Percentiles rank a stretch among this genome's conserved stretches.
These are phyloP conservation scores for Neolentinus lepideus DNA, from an alignment of 1,284 basidiomycete genomes.

Conservation along the genomic window DNA sequence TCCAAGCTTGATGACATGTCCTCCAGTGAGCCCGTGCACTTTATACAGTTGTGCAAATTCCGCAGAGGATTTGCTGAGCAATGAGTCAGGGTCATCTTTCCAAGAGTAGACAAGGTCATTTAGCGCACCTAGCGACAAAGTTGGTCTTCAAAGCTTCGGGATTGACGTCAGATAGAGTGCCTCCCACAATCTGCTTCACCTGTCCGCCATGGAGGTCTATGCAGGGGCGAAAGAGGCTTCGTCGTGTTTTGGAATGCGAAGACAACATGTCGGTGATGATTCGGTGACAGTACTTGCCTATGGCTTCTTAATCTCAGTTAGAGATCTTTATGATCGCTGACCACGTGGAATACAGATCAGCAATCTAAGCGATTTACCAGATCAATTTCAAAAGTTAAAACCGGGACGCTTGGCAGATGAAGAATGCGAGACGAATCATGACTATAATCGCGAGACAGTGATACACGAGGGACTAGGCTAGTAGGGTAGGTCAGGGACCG, in stretches of 20 bases:
- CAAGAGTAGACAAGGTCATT: background rate
- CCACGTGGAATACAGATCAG: background rate
- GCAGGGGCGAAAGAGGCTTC: constrained; percentile 78
- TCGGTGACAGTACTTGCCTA: too few species aligned
- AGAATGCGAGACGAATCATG: too few species aligned
- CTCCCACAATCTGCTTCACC: constrained; percentile 98
- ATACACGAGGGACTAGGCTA: too few species aligned
- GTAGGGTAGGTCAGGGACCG: too few species aligned
- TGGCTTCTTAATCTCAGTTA: background rate
- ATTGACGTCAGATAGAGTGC: constrained; percentile 71
- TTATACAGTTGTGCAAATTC: constrained; percentile 83
- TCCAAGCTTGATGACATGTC: constrained; percentile 97
- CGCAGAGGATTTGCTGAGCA: constrained; percentile 65
- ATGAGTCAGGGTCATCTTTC: constrained; percentile 3
- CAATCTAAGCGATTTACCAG: background rate
- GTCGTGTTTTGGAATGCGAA: constrained; percentile 6
- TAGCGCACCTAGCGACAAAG: constrained; percentile 82
- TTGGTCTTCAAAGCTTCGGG: constrained; percentile 77
- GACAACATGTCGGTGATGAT: background rate
- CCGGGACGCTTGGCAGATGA: too few species aligned
- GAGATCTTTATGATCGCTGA: background rate
- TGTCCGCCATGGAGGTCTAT: constrained; percentile 94
- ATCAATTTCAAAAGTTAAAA: too few species aligned
- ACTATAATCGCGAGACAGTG: too few species aligned
- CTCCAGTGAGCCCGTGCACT: constrained; percentile 66